Evolutionary conservation across 169 alveolate species (phyloP).

Genomic region (Babesia microti): DNA sequence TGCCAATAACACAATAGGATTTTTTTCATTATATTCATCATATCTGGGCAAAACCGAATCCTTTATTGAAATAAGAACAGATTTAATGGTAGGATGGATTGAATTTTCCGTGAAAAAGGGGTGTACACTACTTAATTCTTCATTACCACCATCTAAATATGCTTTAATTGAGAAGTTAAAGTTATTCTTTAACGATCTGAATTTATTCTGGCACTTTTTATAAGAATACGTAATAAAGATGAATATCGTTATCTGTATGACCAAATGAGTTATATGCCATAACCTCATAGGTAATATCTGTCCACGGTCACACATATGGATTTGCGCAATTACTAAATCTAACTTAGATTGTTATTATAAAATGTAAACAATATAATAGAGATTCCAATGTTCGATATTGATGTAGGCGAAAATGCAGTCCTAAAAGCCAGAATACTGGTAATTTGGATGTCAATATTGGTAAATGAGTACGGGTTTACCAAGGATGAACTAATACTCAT

Average conservation of each 20-base stretch:
- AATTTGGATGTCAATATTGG: slow-evolving; percentile 36
- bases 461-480: slow-evolving; percentile 12
- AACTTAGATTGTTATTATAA: too few species aligned
- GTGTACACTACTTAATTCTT: background rate
- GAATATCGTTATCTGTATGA: background rate
- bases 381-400: too few species aligned
- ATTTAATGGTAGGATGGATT: background rate
- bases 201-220: slow-evolving; percentile 1
- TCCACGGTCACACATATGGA: too few species aligned
- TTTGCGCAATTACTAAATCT: too few species aligned
- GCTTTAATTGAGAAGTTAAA: background rate
- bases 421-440: slow-evolving; percentile 19
- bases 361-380: too few species aligned
- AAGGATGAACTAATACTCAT: slow-evolving; percentile 31
- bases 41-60: background rate
- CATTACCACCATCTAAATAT: background rate
- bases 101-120: too few species aligned
- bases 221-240: background rate
- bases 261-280: background rate
- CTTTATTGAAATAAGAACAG: background rate
- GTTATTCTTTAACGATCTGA: background rate
- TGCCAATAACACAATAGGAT: slow-evolving; percentile 8
- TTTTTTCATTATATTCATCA: background rate
- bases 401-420: slow-evolving; percentile 6
- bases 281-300: too few species aligned